Percentiles rank a stretch among this genome's conserved stretches.
Evolutionary conservation across 768 basidiomycete genomes (phyloP).

Genomic region (Calocera viscosa): DNA sequence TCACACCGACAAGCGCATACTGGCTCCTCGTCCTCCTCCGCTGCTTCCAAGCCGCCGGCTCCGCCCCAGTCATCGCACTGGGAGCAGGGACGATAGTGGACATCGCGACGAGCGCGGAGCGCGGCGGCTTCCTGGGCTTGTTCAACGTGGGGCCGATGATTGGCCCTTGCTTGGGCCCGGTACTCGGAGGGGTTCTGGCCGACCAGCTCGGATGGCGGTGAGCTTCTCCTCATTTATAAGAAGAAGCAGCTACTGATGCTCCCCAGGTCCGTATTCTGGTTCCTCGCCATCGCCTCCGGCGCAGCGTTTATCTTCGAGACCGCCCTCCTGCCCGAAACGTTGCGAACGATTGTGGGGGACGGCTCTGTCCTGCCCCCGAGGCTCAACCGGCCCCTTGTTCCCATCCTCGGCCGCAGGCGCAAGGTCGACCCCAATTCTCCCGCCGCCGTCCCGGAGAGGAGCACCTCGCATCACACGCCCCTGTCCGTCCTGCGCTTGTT

Average conservation of each 20-base stretch:
- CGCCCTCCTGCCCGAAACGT: constrained; percentile 39
- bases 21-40: constrained; percentile 73
- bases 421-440: neutral
- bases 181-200: constrained; percentile 38
- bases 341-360: constrained; percentile 33
- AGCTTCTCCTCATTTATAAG: constrained; percentile 4
- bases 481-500: constrained; percentile 44
- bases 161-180: constrained; percentile 38
- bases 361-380: constrained; percentile 30
- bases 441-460: neutral
- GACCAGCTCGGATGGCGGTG: constrained; percentile 55
- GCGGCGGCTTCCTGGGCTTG: constrained; percentile 61
- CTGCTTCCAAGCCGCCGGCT: constrained; percentile 66
- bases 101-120: constrained; percentile 56
- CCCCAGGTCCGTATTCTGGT: constrained; percentile 50
- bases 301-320: constrained; percentile 38
- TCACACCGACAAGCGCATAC: constrained; percentile 47
- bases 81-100: constrained; percentile 74
- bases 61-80: constrained; percentile 64
- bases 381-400: constrained; percentile 27
- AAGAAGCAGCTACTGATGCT: neutral
- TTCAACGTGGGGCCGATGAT: constrained; percentile 55
- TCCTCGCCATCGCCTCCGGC: constrained; percentile 40
- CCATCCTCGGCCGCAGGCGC: constrained; percentile 16
- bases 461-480: constrained; percentile 24